Base-by-base conservation (phyloP, 2,329 filamentous ascomycete species). In the Pseudogymnoascus sp. region DNA sequence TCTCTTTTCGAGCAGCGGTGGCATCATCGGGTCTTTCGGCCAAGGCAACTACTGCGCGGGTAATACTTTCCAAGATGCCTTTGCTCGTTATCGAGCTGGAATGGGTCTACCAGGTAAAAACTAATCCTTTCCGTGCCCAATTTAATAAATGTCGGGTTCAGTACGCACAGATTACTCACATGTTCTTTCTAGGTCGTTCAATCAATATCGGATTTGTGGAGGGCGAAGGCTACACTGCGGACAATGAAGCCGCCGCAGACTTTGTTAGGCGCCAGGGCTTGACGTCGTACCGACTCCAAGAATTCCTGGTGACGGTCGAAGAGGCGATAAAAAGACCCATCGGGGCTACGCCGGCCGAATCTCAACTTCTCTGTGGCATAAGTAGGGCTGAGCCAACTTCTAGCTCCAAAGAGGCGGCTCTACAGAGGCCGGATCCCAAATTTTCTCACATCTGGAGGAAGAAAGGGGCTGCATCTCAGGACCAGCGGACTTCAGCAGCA, bases 301-400 rank as follows among this genome's bases (percentile, higher is more conserved):
- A 70, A 23, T 58, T 70, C 5, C 67, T 70, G n/a, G 64, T 62
- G 21, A 61, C 65, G 35, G 59, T 71, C 23, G 60, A 65, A 16
- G 69, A 70, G 33, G 61, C 65, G 29, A 69, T 70, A 16, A 41
- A 11, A 19, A 41, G 38, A 41, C 10, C 38, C 38, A 4, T 41
- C 38, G 38, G n/a, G 10, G 23, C 33, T 14, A 37, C 33, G 11
- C 33, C 33, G 33, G 33, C 11, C 33, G 12, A 37, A 37, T 21
- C 45, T 8, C 38, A 41, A 11, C 16, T 41, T 7, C 38, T 41
- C 16, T 41, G 38, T 21, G 38, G 38, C 10, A 41, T 41, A 4
- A 41, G 38, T 11, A 41, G 38, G 10, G 38, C 16, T 5, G 38
- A 41, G 4, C 38, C 38, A 6, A 11, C 2, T 21, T 41, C 38